Conservation (phyloP, 2,329 filamentous ascomycete species). For the Diaporthe eres region DNA sequence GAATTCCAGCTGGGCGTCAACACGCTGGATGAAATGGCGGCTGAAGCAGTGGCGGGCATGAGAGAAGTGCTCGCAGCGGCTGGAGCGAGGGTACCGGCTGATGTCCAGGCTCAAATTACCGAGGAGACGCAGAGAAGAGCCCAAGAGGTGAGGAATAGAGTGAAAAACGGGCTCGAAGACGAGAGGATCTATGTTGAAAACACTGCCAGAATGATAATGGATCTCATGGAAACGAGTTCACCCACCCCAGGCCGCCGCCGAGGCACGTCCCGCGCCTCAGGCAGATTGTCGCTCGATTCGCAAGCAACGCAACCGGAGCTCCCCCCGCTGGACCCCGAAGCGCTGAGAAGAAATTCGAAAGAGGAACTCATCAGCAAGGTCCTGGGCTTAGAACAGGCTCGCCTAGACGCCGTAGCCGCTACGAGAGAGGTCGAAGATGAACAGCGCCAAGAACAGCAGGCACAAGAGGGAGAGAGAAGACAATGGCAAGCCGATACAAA, state of each 20-base stretch:
- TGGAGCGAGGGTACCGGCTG: background rate
- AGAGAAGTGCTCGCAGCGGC: background rate
- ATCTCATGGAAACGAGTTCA: background rate
- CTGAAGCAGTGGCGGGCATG: background rate
- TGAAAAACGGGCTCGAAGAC: background rate
- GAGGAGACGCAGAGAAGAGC: background rate
- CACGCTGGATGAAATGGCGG: background rate
- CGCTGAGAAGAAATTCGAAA: background rate
- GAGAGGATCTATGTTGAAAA: conserved; percentile 1
- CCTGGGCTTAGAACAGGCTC: background rate
- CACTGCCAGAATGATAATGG: background rate
- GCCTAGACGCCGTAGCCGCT: background rate
- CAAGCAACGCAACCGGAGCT: background rate
- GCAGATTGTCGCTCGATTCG: background rate
- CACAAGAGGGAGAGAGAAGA: no score
- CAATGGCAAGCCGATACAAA: background rate
- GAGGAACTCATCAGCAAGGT: background rate
- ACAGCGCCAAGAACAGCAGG: background rate
- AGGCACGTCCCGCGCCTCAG: background rate
- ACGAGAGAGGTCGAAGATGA: background rate
- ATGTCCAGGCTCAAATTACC: background rate
- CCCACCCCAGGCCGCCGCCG: background rate
- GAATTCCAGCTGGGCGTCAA: background rate
- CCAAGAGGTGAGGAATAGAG: background rate
- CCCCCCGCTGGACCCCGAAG: background rate